These are phyloP conservation scores for Calocera cornea DNA, from an alignment of 768 basidiomycete species.

Conservation along the genomic window DNA sequence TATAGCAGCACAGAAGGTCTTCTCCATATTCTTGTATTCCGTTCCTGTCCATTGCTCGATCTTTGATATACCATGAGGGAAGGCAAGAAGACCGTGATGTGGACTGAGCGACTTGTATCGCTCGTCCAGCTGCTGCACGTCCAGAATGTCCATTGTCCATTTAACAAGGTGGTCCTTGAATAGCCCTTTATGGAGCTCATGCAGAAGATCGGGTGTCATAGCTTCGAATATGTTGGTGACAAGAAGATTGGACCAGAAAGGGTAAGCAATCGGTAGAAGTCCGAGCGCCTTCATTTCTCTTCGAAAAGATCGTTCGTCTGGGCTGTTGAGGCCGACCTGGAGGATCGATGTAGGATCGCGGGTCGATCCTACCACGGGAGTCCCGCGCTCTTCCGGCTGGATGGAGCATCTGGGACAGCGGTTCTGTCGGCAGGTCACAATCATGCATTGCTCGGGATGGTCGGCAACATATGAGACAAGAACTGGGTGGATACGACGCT, in stretches of 20 bases:
- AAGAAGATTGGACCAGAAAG: slow-evolving; percentile 33
- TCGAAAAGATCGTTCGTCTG: too few species aligned
- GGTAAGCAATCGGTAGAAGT: slow-evolving; percentile 15
- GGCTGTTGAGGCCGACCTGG: slow-evolving; percentile 25
- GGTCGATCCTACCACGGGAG: background rate
- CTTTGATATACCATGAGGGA: slow-evolving; percentile 7
- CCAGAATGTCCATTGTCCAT: slow-evolving; percentile 22
- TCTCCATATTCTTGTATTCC: slow-evolving; percentile 20
- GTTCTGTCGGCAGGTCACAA: slow-evolving; percentile 5
- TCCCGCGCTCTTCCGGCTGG: background rate
- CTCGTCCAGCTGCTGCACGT: slow-evolving; percentile 13
- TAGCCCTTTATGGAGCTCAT: slow-evolving; percentile 37
- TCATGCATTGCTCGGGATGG: slow-evolving; percentile 12
- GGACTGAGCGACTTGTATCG: slow-evolving; percentile 13
- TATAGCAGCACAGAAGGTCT: slow-evolving; percentile 25
- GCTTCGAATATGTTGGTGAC: slow-evolving; percentile 28
- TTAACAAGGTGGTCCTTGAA: slow-evolving; percentile 33
- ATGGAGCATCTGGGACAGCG: slow-evolving; percentile 10
- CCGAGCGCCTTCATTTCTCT: slow-evolving; percentile 17
- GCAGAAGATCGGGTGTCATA: slow-evolving; percentile 32
- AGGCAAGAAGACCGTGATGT: slow-evolving; percentile 10
- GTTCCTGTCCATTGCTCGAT: slow-evolving; percentile 6
- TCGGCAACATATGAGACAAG: too few species aligned
- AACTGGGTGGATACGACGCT: too few species aligned
- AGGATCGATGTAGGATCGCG: background rate